Base-by-base conservation (phyloP, 257 asterid species). In the Leonotis leonurus region DNA sequence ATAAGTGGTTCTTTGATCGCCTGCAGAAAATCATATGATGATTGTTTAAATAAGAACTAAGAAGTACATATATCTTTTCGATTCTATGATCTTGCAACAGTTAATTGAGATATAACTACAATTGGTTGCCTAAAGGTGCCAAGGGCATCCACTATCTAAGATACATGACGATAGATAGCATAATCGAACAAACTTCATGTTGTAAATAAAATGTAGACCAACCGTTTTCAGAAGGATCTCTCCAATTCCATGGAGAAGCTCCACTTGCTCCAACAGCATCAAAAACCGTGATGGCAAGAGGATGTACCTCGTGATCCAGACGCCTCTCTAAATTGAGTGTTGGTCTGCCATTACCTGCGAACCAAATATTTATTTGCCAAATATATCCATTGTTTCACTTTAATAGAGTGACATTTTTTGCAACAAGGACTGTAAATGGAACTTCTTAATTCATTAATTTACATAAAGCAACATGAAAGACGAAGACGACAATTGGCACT, bases 171-270 rank as follows among this genome's bases (percentile, higher is more conserved):
- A 4, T 41, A 14, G 33, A 49, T 33, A 11, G 39, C 33, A 14
- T 13, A 25, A 33, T 17, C 13, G 55, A 18, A 44, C 17, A 8
- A 16, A 24, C 52, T 41, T n/a, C n/a, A n/a, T n/a, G 22, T 39
- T 68, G 5, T 22, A 20, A 49, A 70, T 40, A 60, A 27, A 48
- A 67, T 20, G 56, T 45, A 11, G 51, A 78, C 85, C 58, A 37
- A 88, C 94, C 96, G 67, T 73, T 85, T 69, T 85, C 87, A 41
- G 94, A 85, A 48, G 93, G 79, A 64, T 76, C 96, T 77, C 94
- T 83, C 98, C 98, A 91, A 60, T 80, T 88, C 98, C 98, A 91
- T 5, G 98, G 96, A 70, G 98, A 88, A 72, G 68, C 89, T 39
- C 92, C 96, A 72, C 81, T 72, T 59, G 89, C 89, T 62, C 81